Base-by-base conservation (phyloP, 2,329 filamentous ascomycete species). In the Paraconiothyrium brasiliense region DNA sequence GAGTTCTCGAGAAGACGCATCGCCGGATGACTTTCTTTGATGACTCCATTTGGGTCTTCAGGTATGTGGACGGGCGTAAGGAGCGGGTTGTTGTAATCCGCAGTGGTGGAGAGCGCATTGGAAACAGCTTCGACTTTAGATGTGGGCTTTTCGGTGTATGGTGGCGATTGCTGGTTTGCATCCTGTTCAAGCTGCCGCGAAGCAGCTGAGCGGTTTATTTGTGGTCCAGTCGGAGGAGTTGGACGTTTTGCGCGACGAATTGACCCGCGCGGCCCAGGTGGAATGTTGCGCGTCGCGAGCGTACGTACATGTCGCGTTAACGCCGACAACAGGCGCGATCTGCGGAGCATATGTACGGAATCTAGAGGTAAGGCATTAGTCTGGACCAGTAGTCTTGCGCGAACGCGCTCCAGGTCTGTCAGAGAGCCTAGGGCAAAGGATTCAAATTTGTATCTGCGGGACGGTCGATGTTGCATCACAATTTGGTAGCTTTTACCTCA, bases 11-110 rank as follows among this genome's bases (percentile, higher is more conserved):
- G 78, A 22, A 90, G 80, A 8, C 81, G 79, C 57, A 83, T 82
- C 1, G 87, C 86, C 0, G 87, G 87, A 66, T 90, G 88, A 1
- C 78, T 81, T 47, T 83, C 79, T 67, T 84, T 87, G 30, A 90
- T 83, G 1, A 89, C 82, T 50, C 81, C 85, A 79, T 86, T 76
- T 1, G 86, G 84, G 67, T 89, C 87, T 75, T 88, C 83, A 14
- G 87, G 86, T 30, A 89, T 85, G 66, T 87, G 79, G 2, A 90
- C 87, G 10, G 87, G 86, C 8, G 87, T 81, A 43, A 89, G 77
- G 27, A 90, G 83, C 37, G 81, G 84, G 47, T 83, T 80, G 9
- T 84, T 76, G 46, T 80, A 76, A 52, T 73, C 70, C 13, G 78
- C 70, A 4, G 70, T 72, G 11, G 82, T 74, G 48, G 81, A 78